Evolutionary conservation across 1,139 yeast species (phyloP), one percentile per base, ranked within the genome.

Genomic region (Yamadazyma conglobata): DNA sequence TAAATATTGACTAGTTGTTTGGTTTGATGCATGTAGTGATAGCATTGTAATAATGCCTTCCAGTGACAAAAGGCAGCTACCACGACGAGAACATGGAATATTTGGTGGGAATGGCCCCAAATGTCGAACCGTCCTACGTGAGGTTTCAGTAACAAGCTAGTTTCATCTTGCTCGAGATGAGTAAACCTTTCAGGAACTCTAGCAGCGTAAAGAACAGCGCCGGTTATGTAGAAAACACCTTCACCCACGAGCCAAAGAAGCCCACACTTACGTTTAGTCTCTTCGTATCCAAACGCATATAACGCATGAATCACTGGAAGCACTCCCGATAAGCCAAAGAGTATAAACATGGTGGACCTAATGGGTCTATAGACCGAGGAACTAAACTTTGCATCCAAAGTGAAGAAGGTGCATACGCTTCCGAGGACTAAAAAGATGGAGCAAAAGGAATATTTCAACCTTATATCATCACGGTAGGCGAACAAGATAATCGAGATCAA

Each of bases 51-150:
- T 22, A 87, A 59, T 0, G 82, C 94, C 33, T 49, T 62, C 58
- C 83, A 77, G 56, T 88, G 96, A 39, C 83, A 79, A 36, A 61
- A 64, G 0, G 95, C 94, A 4, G 95, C 96, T 6, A 79, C 45
- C 0, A 88, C 91, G 3, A 89, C 96, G 48, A 84, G 58, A 3
- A 84, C 58, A 53, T 88, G 96, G 53, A 88, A 88, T 14, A 88
- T 73, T 52, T 89, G 96, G 53, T 88, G 96, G 3, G 95, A 83
- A 43, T 85, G 84, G 1, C 95, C 95, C 60, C 77, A 69, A 10
- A 77, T 52, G 47, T 88, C 96, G 51, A 73, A 83, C 16, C 36
- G 60, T 3, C 70, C 72, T 0, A 48, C 37, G 4, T 35, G 22
- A 2, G 60, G 52, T 18, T 39, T 34, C 4, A 32, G 25, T 12